phyloP scores from a whole-genome alignment of 148 eudicot species.

The Selenicereus undatus region DNA sequence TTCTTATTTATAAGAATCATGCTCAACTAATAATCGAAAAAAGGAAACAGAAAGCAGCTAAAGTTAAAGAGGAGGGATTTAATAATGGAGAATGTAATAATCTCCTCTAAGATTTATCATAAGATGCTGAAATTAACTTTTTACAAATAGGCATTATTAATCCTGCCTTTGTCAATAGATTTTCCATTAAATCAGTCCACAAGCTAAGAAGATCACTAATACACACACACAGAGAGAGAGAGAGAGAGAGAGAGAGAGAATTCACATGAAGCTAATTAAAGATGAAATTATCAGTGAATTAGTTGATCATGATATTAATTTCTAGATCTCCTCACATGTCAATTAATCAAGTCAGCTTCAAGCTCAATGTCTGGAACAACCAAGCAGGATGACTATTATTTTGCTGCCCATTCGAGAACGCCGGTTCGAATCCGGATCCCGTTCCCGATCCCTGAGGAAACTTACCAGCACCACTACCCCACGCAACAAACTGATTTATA shows the following conservation, averaged over 20 bases:
- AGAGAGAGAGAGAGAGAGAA: not conserved
- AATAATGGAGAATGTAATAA: slow-evolving; percentile 4
- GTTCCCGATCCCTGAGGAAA: slow-evolving; percentile 25
- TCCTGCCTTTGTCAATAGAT: not conserved
- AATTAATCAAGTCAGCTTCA: slow-evolving; percentile 50
- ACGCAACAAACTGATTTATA: slow-evolving; percentile 1
- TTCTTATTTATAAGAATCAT: no score
- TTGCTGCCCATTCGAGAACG: slow-evolving; percentile 25
- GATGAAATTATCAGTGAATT: slow-evolving; percentile 1
- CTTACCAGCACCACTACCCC: slow-evolving; percentile 23
- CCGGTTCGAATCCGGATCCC: slow-evolving; percentile 25
- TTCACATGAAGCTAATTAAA: slow-evolving; percentile 13
- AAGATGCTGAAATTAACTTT: not conserved
- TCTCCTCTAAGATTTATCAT: not conserved
- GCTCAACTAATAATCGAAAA: no score
- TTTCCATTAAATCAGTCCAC: not conserved
- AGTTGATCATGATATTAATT: not conserved
- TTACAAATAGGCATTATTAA: not conserved
- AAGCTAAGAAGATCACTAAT: not conserved
- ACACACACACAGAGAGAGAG: no score
- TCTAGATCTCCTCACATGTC: not conserved
- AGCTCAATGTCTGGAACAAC: slow-evolving; percentile 55
- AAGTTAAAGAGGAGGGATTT: not conserved
- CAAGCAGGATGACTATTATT: slow-evolving; percentile 46
- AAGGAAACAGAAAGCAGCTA: no score